These are phyloP conservation scores for Stagonosporopsis rhizophila DNA, from an alignment of 2,329 filamentous ascomycete species.

Conservation along the genomic window DNA sequence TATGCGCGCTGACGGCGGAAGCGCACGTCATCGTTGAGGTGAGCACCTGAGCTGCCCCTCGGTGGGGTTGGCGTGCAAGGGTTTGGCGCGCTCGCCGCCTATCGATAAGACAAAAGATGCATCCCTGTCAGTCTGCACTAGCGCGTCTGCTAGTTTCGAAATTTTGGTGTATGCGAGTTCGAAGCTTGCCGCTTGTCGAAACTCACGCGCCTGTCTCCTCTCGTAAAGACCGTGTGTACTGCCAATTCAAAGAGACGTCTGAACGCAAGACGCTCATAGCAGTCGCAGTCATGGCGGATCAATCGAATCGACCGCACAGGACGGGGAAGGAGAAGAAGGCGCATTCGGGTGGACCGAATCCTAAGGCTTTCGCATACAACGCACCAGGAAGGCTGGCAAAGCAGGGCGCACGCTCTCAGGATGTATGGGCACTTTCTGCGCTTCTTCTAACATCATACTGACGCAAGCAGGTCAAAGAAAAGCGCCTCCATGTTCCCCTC, in stretches of 20 bases:
- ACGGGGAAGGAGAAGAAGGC: constrained; percentile 90
- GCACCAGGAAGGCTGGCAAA: constrained; percentile 81
- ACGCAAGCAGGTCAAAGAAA: constrained; percentile 79
- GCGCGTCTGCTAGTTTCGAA: constrained; percentile 42
- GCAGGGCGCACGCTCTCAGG: constrained; percentile 74
- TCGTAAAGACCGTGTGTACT: neutral
- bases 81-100: constrained; percentile 15
- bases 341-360: constrained; percentile 73
- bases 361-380: constrained; percentile 87
- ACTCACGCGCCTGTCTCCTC: constrained; percentile 5
- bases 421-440: constrained; percentile 58
- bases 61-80: constrained; percentile 10
- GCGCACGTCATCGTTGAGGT: constrained; percentile 15
- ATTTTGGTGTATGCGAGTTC: constrained; percentile 34
- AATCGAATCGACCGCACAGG: constrained; percentile 84
- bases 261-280: constrained; percentile 2
- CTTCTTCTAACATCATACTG: neutral
- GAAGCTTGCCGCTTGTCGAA: constrained; percentile 17
- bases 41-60: constrained; percentile 14
- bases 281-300: constrained; percentile 64
- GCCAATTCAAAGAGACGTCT: neutral
- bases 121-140: constrained; percentile 34
- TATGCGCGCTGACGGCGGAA: constrained; percentile 23
- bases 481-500: constrained; percentile 92
- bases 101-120: constrained; percentile 42